Conservation (phyloP, 257 asterid species). For the Solanum peruvianum region DNA sequence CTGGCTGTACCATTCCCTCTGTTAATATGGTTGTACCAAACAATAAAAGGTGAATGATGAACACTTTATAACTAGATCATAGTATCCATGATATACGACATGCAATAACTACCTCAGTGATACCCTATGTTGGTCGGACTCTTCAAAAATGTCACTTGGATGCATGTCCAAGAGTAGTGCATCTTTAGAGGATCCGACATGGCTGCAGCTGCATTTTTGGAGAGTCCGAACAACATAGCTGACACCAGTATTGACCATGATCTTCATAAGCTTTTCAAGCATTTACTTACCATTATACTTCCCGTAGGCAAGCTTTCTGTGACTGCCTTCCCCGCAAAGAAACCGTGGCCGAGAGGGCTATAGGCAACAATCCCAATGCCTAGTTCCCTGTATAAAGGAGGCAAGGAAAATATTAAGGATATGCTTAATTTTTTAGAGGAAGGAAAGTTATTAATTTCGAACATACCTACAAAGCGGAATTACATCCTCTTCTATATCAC, state of each 20-base stretch:
- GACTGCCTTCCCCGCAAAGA: slow-evolving; percentile 42
- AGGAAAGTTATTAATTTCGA: neutral
- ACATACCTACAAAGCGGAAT: slow-evolving; percentile 46
- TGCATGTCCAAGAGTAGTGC: neutral
- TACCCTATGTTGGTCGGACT: neutral
- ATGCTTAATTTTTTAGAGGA: neutral
- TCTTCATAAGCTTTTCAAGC: neutral
- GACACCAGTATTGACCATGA: neutral
- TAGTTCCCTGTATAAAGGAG: slow-evolving; percentile 19
- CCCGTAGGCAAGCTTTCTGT: slow-evolving; percentile 23
- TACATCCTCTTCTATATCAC: slow-evolving; percentile 39
- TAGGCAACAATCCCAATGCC: slow-evolving; percentile 48
- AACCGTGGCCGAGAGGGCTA: slow-evolving; percentile 50
- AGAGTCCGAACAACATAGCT: neutral
- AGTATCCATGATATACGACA: neutral
- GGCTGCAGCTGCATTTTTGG: neutral
- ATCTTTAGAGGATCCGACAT: neutral
- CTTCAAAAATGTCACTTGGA: neutral
- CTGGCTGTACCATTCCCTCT: neutral
- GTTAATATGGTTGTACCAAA: neutral
- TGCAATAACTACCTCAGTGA: neutral
- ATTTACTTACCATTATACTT: slow-evolving; percentile 26
- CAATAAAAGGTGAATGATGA: neutral
- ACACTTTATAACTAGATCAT: neutral
- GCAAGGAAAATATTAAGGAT: neutral